phyloP scores from a whole-genome alignment of 139 green algal species.

The Picochlorum sp. region DNA sequence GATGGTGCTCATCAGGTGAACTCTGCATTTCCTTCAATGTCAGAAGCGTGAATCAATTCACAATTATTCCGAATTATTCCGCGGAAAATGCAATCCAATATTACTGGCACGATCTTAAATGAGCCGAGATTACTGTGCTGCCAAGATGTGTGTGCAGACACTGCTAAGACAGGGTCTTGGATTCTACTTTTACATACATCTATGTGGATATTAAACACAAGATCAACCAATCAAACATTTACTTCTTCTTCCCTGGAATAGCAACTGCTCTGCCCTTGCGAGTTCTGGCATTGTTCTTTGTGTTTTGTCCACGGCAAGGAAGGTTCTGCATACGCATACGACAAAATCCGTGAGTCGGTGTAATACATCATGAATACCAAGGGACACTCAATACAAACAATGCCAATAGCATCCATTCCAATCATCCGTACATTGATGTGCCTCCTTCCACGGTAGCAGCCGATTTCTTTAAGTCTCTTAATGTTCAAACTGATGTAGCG shows the following conservation, averaged over 20 bases:
- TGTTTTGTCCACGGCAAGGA: conserved; percentile 83
- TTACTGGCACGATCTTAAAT: no score
- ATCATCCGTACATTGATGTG: conserved; percentile 66
- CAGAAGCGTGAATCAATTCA: no score
- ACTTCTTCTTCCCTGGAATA: conserved; percentile 25
- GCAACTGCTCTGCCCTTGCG: conserved; percentile 59
- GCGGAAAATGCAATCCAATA: no score
- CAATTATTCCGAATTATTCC: no score
- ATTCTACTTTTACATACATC: neutral
- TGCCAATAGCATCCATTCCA: neutral
- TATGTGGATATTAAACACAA: neutral
- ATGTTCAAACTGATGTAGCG: conserved; percentile 84
- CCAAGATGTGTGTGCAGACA: no score
- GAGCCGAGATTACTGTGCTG: no score
- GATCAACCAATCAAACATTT: neutral
- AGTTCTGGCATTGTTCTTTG: conserved; percentile 94
- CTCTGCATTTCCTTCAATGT: no score
- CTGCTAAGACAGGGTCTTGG: no score
- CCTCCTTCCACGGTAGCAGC: conserved; percentile 87
- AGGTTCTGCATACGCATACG: conserved; percentile 53
- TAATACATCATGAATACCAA: no score
- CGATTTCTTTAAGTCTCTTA: conserved; percentile 97
- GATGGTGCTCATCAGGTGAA: no score
- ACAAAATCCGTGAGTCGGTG: neutral
- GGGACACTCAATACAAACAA: no score